These are phyloP conservation scores for Epichloe gansuensis DNA, from an alignment of 2,329 filamentous ascomycete species.

Conservation along the genomic window DNA sequence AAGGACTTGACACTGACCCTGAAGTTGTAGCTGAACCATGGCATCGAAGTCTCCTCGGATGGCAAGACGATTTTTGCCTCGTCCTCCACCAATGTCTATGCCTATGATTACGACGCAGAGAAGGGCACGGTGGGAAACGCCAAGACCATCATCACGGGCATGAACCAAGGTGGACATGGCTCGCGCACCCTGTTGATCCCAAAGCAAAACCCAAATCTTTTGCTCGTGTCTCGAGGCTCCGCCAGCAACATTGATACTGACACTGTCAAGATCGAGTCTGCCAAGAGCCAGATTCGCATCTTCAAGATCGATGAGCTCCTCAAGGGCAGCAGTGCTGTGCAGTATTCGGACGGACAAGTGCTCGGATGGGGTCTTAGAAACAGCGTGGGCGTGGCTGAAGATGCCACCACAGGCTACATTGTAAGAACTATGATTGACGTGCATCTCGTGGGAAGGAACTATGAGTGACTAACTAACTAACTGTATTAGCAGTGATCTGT, in stretches of 20 bases:
- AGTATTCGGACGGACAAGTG: slow-evolving; percentile 31
- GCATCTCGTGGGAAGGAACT: too few relatives aligned
- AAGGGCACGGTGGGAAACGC: slow-evolving; percentile 29
- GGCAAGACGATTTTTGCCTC: slow-evolving; percentile 39
- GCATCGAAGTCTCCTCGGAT: slow-evolving; percentile 32
- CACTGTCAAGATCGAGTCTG: slow-evolving; percentile 34
- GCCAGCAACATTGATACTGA: slow-evolving; percentile 41
- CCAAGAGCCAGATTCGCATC: slow-evolving; percentile 48
- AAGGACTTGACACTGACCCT: not conserved
- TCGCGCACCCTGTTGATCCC: slow-evolving; percentile 51
- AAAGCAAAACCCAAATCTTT: slow-evolving; percentile 31
- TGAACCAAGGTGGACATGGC: slow-evolving; percentile 45
- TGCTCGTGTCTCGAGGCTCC: slow-evolving; percentile 52
- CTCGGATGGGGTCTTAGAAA: slow-evolving; percentile 58
- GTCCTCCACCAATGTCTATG: slow-evolving; percentile 36
- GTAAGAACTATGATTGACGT: slow-evolving; percentile 7
- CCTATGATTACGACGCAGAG: slow-evolving; percentile 46
- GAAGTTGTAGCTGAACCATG: slow-evolving; percentile 32
- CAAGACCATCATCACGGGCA: slow-evolving; percentile 40
- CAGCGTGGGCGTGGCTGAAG: slow-evolving; percentile 52
- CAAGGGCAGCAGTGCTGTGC: slow-evolving; percentile 9
- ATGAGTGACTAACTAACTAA: not conserved
- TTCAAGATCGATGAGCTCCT: slow-evolving; percentile 21
- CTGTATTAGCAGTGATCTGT: slow-evolving; percentile 32
- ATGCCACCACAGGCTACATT: slow-evolving; percentile 34